Base-by-base conservation (phyloP, 169 alveolate genomes). In the Plasmodium vinckei region DNA sequence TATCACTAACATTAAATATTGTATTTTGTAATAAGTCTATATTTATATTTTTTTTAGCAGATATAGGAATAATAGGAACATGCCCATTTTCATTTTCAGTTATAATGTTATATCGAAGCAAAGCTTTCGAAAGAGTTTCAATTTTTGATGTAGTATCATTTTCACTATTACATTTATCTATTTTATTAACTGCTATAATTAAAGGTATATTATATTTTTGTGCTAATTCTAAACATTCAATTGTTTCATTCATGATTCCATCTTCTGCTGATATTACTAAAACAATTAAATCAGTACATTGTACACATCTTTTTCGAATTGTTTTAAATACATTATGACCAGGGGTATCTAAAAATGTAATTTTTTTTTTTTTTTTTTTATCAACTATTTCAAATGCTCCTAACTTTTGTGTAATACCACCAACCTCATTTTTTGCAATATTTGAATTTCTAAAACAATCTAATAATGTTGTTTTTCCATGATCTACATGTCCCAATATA, bases 401-500 rank as follows among this genome's bases (percentile, higher is more conserved):
- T 44, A 97, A 95, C 87, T 95, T 95, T 93, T 98, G 97, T 3
- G 99, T 98, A 2, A 98, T 98, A 12, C 97, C 96, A n/a, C 98
- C 98, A 42, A 93, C 94, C 84, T 97, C 98, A 12, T 77, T 71
- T 0, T 92, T 70, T 4, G 95, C 98, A 39, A 96, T 94, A 71
- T 95, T 94, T 0, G 95, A 88, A 46, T 86, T 75, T 60, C 93
- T 68, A 25, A 94, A 67, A 21, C 73, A 47, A 87, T 97, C 99
- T 19, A 98, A 93, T 49, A 98, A 93, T 25, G 99, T 97, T 15
- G 99, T 98, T 92, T 98, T 98, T 44, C 99, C 99, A 84, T 97
- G 99, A 88, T 98, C 99, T 10, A 98, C 99, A 93, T 98, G 99
- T 0, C 99, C 99, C 95, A 98, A 95, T 9, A 98, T 95, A 9